Percentiles rank a stretch among this genome's conserved stretches.
phyloP scores from a whole-genome alignment of 192 early-diverging fungal species.

The Lobosporangium transversale region DNA sequence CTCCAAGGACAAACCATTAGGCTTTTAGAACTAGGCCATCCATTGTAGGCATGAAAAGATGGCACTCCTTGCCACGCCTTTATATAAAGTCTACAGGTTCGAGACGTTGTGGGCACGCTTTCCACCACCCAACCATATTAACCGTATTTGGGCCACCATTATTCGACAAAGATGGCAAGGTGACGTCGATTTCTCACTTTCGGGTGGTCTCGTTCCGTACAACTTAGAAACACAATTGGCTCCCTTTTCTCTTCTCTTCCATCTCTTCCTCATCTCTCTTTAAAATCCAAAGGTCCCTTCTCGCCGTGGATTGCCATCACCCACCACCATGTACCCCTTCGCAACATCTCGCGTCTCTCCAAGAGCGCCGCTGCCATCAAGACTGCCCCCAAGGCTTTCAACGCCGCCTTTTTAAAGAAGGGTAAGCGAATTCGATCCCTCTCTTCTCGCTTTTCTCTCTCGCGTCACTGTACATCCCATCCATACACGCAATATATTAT shows the following conservation, averaged over 20 bases:
- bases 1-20: too few species aligned
- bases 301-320: conserved; percentile 11
- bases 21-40: too few species aligned
- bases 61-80: background rate
- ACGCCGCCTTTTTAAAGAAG: conserved; percentile 53
- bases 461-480: background rate
- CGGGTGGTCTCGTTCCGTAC: background rate
- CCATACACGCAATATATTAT: background rate
- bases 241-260: conserved; percentile 9
- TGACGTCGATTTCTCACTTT: background rate
- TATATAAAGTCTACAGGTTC: background rate
- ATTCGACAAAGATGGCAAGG: background rate
- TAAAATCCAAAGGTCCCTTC: conserved; percentile 20
- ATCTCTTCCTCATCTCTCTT: conserved; percentile 13
- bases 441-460: background rate
- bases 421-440: conserved; percentile 23
- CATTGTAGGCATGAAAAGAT: background rate
- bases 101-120: background rate
- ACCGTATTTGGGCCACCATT: background rate
- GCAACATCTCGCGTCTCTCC: conserved; percentile 53
- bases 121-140: too few species aligned
- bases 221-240: background rate
- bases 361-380: conserved; percentile 48
- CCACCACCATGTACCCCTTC: conserved; percentile 34
- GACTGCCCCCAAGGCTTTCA: conserved; percentile 51